Percentiles rank a stretch among this genome's conserved stretches.
Evolutionary conservation across 2,329 filamentous ascomycete genomes (phyloP).

Genomic region (Pezicula neosporulosa): DNA sequence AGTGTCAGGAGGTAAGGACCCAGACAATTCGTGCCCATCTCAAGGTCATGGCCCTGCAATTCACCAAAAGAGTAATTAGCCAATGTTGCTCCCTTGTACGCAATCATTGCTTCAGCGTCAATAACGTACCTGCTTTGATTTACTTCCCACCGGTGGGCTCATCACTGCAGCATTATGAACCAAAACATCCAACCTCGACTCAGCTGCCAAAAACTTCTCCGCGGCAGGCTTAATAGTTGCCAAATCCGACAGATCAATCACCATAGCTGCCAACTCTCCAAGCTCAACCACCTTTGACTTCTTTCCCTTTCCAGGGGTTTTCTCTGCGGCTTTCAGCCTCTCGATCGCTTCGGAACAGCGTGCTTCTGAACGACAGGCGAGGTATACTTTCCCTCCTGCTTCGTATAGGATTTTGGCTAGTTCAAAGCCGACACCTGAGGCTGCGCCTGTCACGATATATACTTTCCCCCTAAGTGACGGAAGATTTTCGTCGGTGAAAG

Average conservation of each 20-base stretch:
- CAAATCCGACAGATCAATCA: slow-evolving; percentile 26
- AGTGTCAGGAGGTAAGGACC: slow-evolving; percentile 11
- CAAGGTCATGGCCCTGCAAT: slow-evolving; percentile 20
- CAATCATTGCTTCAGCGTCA: not conserved
- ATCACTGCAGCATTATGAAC: slow-evolving; percentile 45
- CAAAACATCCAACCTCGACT: slow-evolving; percentile 34
- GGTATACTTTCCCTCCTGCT: slow-evolving; percentile 46
- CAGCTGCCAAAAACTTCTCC: slow-evolving; percentile 24
- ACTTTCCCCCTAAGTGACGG: slow-evolving; percentile 35
- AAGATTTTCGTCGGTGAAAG: slow-evolving; percentile 38
- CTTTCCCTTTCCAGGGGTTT: slow-evolving; percentile 10
- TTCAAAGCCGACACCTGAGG: slow-evolving; percentile 40
- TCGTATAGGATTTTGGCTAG: slow-evolving; percentile 46
- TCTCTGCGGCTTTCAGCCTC: slow-evolving; percentile 28
- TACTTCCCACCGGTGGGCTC: slow-evolving; percentile 34
- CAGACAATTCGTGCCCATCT: slow-evolving; percentile 14
- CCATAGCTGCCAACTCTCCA: slow-evolving; percentile 14
- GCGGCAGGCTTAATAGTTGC: slow-evolving; percentile 22
- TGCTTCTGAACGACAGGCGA: slow-evolving; percentile 40
- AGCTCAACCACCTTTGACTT: not conserved
- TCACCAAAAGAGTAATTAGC: not conserved
- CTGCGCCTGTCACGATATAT: slow-evolving; percentile 39
- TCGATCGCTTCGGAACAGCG: slow-evolving; percentile 40
- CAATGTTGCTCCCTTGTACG: not conserved
- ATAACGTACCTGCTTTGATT: slow-evolving; percentile 27